These are phyloP conservation scores for Groenewaldozyma salmanticensis DNA, from an alignment of 805 yeast species.

Conservation along the genomic window DNA sequence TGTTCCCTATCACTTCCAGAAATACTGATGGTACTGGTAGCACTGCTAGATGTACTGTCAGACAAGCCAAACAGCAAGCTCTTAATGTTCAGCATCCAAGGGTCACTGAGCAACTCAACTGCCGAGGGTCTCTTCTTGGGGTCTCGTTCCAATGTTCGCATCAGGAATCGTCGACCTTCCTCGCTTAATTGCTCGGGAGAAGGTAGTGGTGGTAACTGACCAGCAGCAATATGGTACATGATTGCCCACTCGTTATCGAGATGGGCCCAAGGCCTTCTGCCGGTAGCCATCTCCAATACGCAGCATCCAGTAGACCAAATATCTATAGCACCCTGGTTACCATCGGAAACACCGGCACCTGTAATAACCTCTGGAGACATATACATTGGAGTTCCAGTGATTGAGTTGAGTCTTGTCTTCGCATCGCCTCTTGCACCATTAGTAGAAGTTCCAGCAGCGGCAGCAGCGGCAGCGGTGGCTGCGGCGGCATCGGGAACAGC, in stretches of 20 bases:
- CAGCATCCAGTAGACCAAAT: conserved; percentile 98
- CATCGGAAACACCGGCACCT: conserved; percentile 43
- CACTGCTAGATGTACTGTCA: neutral
- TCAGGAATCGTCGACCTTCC: conserved; percentile 61
- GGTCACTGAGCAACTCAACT: conserved; percentile 75
- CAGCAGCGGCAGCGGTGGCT: no score
- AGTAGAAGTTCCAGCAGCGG: conserved; percentile 10
- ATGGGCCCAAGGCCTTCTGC: conserved; percentile 93
- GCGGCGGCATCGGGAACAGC: no score
- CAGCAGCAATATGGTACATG: conserved; percentile 96
- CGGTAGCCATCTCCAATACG: conserved; percentile 92
- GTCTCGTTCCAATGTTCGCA: conserved; percentile 70
- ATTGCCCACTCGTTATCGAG: conserved; percentile 97
- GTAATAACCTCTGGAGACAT: conserved; percentile 97
- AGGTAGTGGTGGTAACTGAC: conserved; percentile 83
- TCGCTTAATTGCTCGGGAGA: conserved; percentile 64
- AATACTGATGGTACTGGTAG: no score
- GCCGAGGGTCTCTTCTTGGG: conserved; percentile 78
- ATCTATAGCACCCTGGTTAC: conserved; percentile 61
- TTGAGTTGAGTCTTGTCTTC: conserved; percentile 32
- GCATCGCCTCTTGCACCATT: conserved; percentile 3
- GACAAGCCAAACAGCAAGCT: conserved; percentile 10
- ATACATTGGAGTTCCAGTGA: conserved; percentile 97
- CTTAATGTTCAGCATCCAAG: conserved; percentile 52
- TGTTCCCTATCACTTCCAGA: no score